Conservation (phyloP, 371 early-diverging fungal species). For the Mucor piriformis region DNA sequence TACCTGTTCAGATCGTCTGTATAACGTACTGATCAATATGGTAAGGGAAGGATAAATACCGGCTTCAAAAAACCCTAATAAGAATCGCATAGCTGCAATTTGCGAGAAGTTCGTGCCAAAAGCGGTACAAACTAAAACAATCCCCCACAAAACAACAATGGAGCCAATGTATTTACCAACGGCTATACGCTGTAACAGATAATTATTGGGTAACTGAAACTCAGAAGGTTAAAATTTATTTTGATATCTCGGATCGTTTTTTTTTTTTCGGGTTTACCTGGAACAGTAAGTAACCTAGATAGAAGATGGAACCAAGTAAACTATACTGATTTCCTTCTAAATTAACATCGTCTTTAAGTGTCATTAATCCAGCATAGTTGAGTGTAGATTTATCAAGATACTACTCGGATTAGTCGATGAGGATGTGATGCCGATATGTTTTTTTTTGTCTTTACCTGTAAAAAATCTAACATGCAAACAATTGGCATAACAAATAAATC, state of each 20-base stretch:
- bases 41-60: slow-evolving; percentile 34
- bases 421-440: background rate
- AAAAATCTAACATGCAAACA: slow-evolving; percentile 39
- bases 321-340: slow-evolving; percentile 20
- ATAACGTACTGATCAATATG: slow-evolving; percentile 38
- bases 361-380: slow-evolving; percentile 23
- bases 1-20: slow-evolving; percentile 37
- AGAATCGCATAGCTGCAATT: slow-evolving; percentile 31
- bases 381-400: slow-evolving; percentile 30
- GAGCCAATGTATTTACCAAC: slow-evolving; percentile 37
- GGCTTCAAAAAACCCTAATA: slow-evolving; percentile 36
- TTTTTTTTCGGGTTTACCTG: slow-evolving; percentile 39
- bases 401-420: background rate
- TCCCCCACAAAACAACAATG: slow-evolving; percentile 37
- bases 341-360: slow-evolving; percentile 16
- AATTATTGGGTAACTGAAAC: slow-evolving; percentile 45
- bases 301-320: slow-evolving; percentile 28
- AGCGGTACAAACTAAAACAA: slow-evolving; percentile 25
- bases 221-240: too few relatives aligned
- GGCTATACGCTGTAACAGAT: slow-evolving; percentile 33
- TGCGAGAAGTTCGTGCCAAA: slow-evolving; percentile 34
- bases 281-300: slow-evolving; percentile 38
- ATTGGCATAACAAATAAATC: slow-evolving; percentile 38
- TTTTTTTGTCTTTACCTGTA: slow-evolving; percentile 31
- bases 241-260: too few relatives aligned